Evolutionary conservation across 176 grass and related monocot species (phyloP), one percentile per base, ranked within the genome.

Genomic region (Bromus sterilis): DNA sequence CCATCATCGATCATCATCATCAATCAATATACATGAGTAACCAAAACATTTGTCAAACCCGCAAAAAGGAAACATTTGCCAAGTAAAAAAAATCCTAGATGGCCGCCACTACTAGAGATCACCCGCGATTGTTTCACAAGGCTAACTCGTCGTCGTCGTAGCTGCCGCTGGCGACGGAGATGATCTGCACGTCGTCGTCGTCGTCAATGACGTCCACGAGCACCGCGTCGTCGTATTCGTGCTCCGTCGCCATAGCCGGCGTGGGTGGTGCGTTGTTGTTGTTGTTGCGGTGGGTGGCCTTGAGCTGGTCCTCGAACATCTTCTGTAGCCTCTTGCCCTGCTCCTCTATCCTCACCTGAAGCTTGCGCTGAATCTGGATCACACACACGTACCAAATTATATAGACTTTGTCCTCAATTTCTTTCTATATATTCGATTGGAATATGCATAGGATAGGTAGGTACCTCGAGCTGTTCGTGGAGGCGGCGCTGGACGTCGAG

Each of bases 391-490:
- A 14, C 24, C 16, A 56, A 3, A 53, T 53, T 18, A n/a, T 7
- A 7, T 21, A 53, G 7, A 20, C 49, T 53, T 20, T 18, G 41
- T 53, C 95, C 95, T 94, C 90, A n/a, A n/a, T n/a, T n/a, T n/a
- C n/a, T n/a, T n/a, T n/a, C n/a, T n/a, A n/a, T n/a, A n/a, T n/a
- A n/a, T n/a, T n/a, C n/a, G n/a, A n/a, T n/a, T n/a, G n/a, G n/a
- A n/a, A n/a, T n/a, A n/a, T n/a, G n/a, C n/a, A n/a, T n/a, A n/a
- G n/a, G n/a, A n/a, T n/a, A n/a, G n/a, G n/a, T n/a, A n/a, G n/a
- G n/a, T 15, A 16, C 95, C 95, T 94, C 90, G 2, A 97, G 90
- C 82, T 97, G 95, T 81, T 97, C 95, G 48, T 97, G 90, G 80
- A 97, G 95, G n/a, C 86, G 74, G 85, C 81, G 92, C 83, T 97